Evolutionary conservation across 2,329 filamentous ascomycete genomes (phyloP), one percentile per base, ranked within the genome.

Genomic region (Verticillium albo-atrum): DNA sequence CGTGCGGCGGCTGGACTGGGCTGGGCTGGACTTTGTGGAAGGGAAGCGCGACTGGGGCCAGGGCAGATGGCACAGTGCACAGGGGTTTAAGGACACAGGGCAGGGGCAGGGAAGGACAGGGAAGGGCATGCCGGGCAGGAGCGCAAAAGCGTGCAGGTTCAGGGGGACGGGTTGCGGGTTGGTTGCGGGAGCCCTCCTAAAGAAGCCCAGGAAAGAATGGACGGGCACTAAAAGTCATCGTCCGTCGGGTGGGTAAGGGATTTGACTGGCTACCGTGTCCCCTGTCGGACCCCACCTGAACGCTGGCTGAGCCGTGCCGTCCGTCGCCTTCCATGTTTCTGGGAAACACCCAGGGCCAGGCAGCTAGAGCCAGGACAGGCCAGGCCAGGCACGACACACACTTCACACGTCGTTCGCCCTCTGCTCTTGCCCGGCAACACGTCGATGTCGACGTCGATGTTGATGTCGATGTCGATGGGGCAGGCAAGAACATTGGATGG

Each of bases 151-250:
- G 37, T 47, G 20, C 42, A 50, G 42, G 42, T 50, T 50, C 42
- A 50, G 20, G 42, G 42, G 42, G 42, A 20, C 20, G n/a, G n/a
- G 42, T 50, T 50, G 42, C 20, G 42, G 20, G 42, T 50, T n/a
- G 20, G 20, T 50, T 50, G 20, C 42, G 42, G 42, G 42, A 50
- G 42, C 32, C 32, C 53, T 47, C 50, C 57, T 35, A 61, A 58
- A 58, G 54, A 53, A 26, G 27, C 34, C 47, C 54, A 61, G 59
- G 47, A 54, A 54, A 57, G 27, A 30, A 17, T 50, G 28, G 50
- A 57, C 60, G 54, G 60, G 50, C 57, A 59, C 54, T 59, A 59
- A 56, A 34, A 59, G 25, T 30, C 26, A 54, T 34, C 52, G 30
- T 30, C 52, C 52, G 30, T 54, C 26, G 52, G 23, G 52, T 54